Conservation (phyloP, 2,329 filamentous ascomycete species). For the Trichoderma asperellum region DNA sequence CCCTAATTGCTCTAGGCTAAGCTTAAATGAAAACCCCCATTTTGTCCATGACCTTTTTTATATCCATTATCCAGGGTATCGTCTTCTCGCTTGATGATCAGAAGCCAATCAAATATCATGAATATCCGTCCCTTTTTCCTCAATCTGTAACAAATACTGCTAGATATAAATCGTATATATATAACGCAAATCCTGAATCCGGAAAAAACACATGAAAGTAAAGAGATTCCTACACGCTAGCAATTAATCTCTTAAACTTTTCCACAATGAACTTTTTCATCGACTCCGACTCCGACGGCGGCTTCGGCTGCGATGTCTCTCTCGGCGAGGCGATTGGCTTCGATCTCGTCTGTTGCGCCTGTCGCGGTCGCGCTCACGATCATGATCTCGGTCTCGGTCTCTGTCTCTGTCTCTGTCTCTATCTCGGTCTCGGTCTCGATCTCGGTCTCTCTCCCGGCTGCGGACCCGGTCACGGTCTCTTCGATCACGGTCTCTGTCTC, state of each 20-base stretch:
- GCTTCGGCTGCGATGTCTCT: slow-evolving; percentile 44
- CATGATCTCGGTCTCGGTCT: slow-evolving; percentile 50
- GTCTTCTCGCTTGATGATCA: background rate
- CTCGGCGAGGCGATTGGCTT: slow-evolving; percentile 44
- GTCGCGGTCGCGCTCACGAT: slow-evolving; percentile 20
- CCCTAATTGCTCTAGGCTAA: background rate
- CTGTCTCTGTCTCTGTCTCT: slow-evolving; percentile 45
- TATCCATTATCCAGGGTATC: slow-evolving; percentile 11
- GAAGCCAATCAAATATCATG: background rate
- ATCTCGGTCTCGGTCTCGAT: slow-evolving; percentile 40
- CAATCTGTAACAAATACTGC: background rate
- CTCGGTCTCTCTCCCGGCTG: slow-evolving; percentile 48
- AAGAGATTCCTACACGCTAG: background rate
- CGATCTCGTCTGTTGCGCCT: slow-evolving; percentile 37
- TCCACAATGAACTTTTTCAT: background rate
- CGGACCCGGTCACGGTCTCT: slow-evolving; percentile 45
- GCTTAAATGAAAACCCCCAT: background rate
- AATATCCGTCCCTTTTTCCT: background rate
- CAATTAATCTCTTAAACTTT: background rate
- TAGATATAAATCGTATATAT: too few relatives aligned
- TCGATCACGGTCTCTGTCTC: slow-evolving; percentile 41
- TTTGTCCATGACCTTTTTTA: background rate
- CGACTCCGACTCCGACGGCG: slow-evolving; percentile 46
- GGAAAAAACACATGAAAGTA: background rate
- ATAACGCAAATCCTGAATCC: background rate